A percentile compares a stretch with the other conserved stretches of the same genome.
These are phyloP conservation scores for Boehmeria nivea DNA, from an alignment of 306 rosid genomes.

Conservation along the genomic window DNA sequence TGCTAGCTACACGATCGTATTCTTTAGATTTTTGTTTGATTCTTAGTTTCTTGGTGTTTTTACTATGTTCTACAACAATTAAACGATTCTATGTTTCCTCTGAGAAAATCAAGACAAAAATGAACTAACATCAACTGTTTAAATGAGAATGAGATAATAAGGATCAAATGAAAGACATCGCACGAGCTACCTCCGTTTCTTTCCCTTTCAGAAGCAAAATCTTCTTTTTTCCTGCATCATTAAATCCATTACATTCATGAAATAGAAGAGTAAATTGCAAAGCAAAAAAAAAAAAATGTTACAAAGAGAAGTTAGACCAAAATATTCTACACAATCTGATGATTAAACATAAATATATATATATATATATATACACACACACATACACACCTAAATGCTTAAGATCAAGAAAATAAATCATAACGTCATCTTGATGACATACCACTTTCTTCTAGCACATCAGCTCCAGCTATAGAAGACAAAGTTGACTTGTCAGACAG, in stretches of 20 bases:
- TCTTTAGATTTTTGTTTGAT: too few relatives aligned
- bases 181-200: conserved; percentile 44
- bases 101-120: not conserved
- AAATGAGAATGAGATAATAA: conserved; percentile 13
- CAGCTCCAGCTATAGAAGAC: conserved; percentile 42
- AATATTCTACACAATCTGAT: not conserved
- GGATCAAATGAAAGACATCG: conserved; percentile 24
- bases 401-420: not conserved
- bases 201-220: conserved; percentile 53
- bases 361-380: too few relatives aligned
- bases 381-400: not conserved
- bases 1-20: too few relatives aligned
- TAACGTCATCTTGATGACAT: conserved; percentile 3
- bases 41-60: too few relatives aligned
- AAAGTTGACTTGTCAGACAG: conserved; percentile 1
- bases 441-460: conserved; percentile 49
- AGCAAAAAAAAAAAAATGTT: not conserved
- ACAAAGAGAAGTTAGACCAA: not conserved
- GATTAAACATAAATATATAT: not conserved
- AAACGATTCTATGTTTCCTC: not conserved
- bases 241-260: conserved; percentile 36
- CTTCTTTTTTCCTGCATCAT: conserved; percentile 50
- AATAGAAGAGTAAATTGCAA: not conserved
- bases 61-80: not conserved
- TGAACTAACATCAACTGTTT: not conserved